A percentile compares a stretch with the other conserved stretches of the same genome.
Evolutionary conservation across 2,329 filamentous ascomycete species (phyloP).

Genomic region (Claviceps capensis): DNA sequence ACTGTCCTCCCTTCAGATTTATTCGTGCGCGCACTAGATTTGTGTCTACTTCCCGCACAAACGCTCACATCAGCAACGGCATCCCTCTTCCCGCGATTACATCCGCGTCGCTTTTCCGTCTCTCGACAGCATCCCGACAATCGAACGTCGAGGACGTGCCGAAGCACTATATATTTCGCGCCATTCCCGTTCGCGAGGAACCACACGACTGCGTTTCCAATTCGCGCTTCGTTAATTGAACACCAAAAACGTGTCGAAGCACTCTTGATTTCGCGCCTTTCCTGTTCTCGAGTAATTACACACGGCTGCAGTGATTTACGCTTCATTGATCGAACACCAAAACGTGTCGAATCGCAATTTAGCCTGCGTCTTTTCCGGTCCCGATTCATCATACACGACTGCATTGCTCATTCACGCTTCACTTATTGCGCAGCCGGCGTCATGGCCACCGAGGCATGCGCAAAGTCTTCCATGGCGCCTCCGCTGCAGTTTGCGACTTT

Average conservation of each 20-base stretch:
- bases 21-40: neutral
- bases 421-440: neutral
- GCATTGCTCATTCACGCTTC: neutral
- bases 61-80: neutral
- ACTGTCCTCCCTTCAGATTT: neutral
- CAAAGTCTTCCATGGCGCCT: conserved; percentile 32
- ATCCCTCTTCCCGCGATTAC: neutral
- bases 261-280: neutral
- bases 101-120: neutral
- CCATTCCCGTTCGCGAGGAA: neutral
- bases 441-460: neutral
- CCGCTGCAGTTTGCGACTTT: conserved; percentile 68
- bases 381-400: neutral
- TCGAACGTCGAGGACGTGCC: neutral
- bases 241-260: neutral
- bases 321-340: neutral
- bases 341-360: neutral
- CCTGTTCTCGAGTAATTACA: neutral
- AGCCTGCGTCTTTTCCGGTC: neutral
- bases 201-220: no score
- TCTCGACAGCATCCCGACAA: neutral
- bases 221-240: neutral
- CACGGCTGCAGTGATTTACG: neutral
- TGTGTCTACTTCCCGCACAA: neutral
- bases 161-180: neutral